phyloP scores from a whole-genome alignment of 805 yeast species.

The Saccharomycopsis microspora region DNA sequence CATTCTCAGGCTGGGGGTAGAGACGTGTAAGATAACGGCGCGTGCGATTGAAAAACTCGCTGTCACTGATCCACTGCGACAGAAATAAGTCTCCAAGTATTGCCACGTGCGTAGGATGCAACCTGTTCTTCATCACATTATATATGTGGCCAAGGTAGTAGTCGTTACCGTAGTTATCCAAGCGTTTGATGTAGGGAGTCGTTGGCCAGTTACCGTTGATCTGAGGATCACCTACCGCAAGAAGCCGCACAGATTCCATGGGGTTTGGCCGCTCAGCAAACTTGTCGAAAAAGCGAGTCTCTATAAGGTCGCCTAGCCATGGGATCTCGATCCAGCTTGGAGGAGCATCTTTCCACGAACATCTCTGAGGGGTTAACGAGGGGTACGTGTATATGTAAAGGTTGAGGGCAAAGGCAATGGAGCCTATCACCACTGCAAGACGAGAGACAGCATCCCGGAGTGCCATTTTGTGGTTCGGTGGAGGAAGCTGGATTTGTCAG shows the following conservation, averaged over 20 bases:
- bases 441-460: neutral
- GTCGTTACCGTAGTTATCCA: conserved; percentile 89
- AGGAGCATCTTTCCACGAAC: conserved; percentile 43
- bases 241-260: conserved; percentile 43
- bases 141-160: conserved; percentile 79
- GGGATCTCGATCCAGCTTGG: conserved; percentile 17
- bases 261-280: conserved; percentile 11
- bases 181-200: conserved; percentile 57
- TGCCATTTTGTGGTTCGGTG: neutral
- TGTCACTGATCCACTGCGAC: conserved; percentile 88
- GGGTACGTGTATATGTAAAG: conserved; percentile 70
- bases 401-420: conserved; percentile 38
- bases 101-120: conserved; percentile 70
- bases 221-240: conserved; percentile 95
- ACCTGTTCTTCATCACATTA: conserved; percentile 44
- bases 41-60: conserved; percentile 76
- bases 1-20: conserved; percentile 45
- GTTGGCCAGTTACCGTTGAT: conserved; percentile 77
- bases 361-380: conserved; percentile 38
- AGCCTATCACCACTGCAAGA: conserved; percentile 16
- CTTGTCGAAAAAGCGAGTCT: conserved; percentile 20
- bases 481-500: too few relatives aligned
- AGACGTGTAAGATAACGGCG: conserved; percentile 60
- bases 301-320: conserved; percentile 19
- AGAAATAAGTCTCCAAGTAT: conserved; percentile 91